These are phyloP conservation scores for Theobroma cacao DNA, from an alignment of 345 rosid species.

Conservation along the genomic window DNA sequence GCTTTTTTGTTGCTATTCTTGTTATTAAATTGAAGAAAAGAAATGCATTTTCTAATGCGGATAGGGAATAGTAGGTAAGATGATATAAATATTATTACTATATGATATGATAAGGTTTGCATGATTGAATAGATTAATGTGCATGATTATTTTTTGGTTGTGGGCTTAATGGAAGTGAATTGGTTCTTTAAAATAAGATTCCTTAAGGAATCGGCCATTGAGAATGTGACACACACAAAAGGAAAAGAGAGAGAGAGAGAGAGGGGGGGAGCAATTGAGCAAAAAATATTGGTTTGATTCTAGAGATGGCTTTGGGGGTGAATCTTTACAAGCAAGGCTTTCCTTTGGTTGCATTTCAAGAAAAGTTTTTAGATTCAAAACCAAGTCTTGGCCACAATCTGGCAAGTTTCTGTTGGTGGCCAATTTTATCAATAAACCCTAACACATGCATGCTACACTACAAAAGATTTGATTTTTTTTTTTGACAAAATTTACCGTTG, in stretches of 20 bases:
- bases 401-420: too few relatives aligned
- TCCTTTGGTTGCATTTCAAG: constrained; percentile 3
- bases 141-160: not conserved
- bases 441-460: too few relatives aligned
- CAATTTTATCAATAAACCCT: too few relatives aligned
- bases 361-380: not conserved
- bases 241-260: not conserved
- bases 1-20: not conserved
- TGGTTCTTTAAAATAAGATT: not conserved
- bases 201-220: not conserved
- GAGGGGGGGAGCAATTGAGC: not conserved
- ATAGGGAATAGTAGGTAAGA: constrained; percentile 3
- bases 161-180: not conserved
- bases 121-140: constrained; percentile 5
- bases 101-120: not conserved
- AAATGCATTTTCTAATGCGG: not conserved
- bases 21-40: not conserved
- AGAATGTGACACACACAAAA: not conserved
- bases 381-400: too few relatives aligned
- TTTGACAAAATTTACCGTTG: too few relatives aligned
- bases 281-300: not conserved
- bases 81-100: not conserved
- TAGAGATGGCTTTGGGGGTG: not conserved
- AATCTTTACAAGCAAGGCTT: not conserved
- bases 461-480: too few relatives aligned